Percentiles rank a stretch among this genome's conserved stretches.
These are phyloP conservation scores for Pythium volutum DNA, from an alignment of 352 stramenopile genomes.

Conservation along the genomic window DNA sequence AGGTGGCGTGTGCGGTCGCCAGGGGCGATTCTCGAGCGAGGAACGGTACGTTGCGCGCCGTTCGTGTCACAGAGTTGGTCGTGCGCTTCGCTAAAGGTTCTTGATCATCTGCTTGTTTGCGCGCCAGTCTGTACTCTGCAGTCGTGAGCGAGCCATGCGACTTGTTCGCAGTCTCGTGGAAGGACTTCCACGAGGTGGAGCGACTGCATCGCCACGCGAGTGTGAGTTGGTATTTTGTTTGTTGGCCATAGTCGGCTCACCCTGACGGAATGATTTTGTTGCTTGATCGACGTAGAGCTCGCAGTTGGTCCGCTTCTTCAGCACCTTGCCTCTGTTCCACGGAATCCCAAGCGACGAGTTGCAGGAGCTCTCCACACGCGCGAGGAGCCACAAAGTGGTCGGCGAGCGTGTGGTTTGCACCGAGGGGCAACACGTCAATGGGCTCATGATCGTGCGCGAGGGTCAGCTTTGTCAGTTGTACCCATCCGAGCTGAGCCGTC, in stretches of 20 bases:
- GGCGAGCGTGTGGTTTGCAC: slow-evolving; percentile 52
- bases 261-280: background rate
- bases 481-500: slow-evolving; percentile 33
- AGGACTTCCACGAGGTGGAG: slow-evolving; percentile 18
- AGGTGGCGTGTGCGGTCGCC: slow-evolving; percentile 20
- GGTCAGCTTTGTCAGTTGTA: slow-evolving; percentile 49
- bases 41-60: slow-evolving; percentile 3
- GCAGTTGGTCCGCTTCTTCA: slow-evolving; percentile 36
- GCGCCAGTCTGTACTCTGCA: slow-evolving; percentile 25
- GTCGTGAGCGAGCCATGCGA: slow-evolving; percentile 27
- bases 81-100: background rate
- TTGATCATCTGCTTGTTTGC: background rate
- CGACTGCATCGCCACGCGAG: slow-evolving; percentile 14
- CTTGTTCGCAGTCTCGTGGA: slow-evolving; percentile 20
- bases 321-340: slow-evolving; percentile 39
- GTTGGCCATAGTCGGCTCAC: background rate
- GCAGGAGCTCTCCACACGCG: slow-evolving; percentile 16
- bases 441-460: slow-evolving; percentile 46
- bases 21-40: slow-evolving; percentile 15
- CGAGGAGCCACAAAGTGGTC: slow-evolving; percentile 39
- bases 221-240: slow-evolving; percentile 4
- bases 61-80: background rate
- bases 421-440: slow-evolving; percentile 53
- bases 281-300: slow-evolving; percentile 1
- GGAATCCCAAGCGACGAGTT: slow-evolving; percentile 33